A percentile compares a stretch with the other conserved stretches of the same genome.
Conservation (phyloP, 352 stramenopile genomes). For the Pythium rishiriense region DNA sequence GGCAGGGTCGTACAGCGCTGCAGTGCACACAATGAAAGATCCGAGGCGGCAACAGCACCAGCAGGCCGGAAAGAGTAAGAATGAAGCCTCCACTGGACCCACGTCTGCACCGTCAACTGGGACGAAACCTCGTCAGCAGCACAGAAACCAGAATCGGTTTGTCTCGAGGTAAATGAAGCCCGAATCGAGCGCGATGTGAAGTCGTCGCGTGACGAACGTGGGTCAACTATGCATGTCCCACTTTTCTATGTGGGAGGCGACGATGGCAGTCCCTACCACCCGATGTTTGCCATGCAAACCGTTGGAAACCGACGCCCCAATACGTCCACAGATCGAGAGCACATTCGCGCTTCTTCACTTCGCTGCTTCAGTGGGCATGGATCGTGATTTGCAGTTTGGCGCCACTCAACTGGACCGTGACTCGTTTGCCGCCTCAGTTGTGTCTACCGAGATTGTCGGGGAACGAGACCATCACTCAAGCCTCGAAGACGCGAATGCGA, state of each 20-base stretch:
- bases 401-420: conserved; percentile 13
- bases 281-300: no score
- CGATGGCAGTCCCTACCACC: background rate
- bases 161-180: background rate
- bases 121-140: background rate
- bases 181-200: background rate
- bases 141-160: background rate
- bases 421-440: conserved; percentile 15
- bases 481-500: background rate
- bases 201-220: background rate
- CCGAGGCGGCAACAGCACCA: conserved; percentile 3
- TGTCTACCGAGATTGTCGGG: conserved; percentile 3
- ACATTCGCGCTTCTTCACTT: background rate
- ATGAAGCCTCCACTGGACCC: background rate
- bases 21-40: conserved; percentile 15
- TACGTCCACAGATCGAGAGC: no score
- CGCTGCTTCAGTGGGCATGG: conserved; percentile 1
- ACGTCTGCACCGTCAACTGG: background rate
- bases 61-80: background rate
- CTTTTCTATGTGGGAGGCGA: background rate
- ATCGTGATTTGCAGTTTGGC: conserved; percentile 23
- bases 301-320: background rate
- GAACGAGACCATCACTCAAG: conserved; percentile 4
- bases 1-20: conserved; percentile 3
- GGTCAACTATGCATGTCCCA: background rate